Conservation (phyloP, 169 alveolate genomes). For the Theileria annulata region DNA sequence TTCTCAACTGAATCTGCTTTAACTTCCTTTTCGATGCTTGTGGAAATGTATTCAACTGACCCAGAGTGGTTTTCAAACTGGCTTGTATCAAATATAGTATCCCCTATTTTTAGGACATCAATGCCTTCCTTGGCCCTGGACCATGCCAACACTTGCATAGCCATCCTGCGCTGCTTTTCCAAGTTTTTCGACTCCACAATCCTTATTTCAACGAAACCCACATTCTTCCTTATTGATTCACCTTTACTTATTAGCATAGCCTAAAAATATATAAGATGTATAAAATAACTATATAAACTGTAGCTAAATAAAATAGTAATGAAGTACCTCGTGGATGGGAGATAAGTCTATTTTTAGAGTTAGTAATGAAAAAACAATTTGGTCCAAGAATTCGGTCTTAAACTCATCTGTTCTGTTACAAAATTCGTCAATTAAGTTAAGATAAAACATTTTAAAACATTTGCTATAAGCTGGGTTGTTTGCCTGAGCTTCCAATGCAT, state of each 20-base stretch:
- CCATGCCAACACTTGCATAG: constrained; percentile 27
- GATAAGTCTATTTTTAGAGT: constrained; percentile 55
- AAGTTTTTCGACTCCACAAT: constrained; percentile 6
- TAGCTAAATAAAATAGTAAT: no score
- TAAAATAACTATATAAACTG: constrained; percentile 8
- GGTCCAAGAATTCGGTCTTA: constrained; percentile 8
- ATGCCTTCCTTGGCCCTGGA: constrained; percentile 8
- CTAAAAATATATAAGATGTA: not conserved
- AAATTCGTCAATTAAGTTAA: constrained; percentile 62
- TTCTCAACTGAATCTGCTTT: not conserved
- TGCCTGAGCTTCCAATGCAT: constrained; percentile 8
- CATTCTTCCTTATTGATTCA: constrained; percentile 15
- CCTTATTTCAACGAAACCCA: constrained; percentile 23
- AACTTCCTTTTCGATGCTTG: not conserved
- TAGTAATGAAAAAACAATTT: constrained; percentile 33
- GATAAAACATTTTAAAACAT: constrained; percentile 43
- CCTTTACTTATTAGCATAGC: constrained; percentile 21
- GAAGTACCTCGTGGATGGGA: constrained; percentile 48
- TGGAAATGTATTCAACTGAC: not conserved
- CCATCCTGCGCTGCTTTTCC: constrained; percentile 34
- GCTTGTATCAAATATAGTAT: not conserved
- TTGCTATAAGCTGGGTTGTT: constrained; percentile 31
- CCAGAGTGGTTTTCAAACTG: not conserved
- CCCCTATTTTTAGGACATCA: not conserved
- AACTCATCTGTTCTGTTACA: constrained; percentile 34